Conservation (phyloP, 139 green algal species). For the Micractinium conductrix region DNA sequence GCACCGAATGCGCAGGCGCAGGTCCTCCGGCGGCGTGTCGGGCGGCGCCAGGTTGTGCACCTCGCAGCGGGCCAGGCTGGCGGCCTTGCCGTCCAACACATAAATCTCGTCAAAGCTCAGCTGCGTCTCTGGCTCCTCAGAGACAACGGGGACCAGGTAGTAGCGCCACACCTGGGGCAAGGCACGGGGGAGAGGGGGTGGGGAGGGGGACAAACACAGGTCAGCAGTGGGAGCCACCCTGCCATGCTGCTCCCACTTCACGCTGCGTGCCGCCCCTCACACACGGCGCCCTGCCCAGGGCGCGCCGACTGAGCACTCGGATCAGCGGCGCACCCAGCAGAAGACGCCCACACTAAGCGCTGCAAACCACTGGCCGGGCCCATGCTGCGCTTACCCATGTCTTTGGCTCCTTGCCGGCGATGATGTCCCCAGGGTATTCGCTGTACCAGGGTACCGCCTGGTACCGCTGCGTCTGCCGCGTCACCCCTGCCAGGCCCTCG, state of each 20-base stretch:
- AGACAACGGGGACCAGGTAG: constrained; percentile 1
- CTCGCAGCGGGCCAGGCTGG: neutral
- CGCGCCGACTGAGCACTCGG: neutral
- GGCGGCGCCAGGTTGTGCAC: constrained; percentile 36
- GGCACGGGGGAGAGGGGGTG: neutral
- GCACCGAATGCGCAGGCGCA: constrained; percentile 38
- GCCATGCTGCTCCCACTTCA: no score
- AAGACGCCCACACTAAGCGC: neutral
- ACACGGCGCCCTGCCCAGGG: neutral
- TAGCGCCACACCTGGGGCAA: constrained; percentile 7
- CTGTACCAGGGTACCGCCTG: constrained; percentile 15
- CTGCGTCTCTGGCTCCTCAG: constrained; percentile 21
- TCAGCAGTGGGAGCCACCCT: no score
- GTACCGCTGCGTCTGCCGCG: neutral
- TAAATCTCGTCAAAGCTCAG: constrained; percentile 34
- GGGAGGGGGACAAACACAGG: no score
- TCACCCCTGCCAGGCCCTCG: neutral
- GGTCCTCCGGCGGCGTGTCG: constrained; percentile 21
- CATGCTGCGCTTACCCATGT: constrained; percentile 6
- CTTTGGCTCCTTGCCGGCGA: neutral
- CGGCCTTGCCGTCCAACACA: constrained; percentile 34
- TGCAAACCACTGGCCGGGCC: neutral
- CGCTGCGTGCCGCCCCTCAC: no score
- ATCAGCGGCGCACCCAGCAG: no score
- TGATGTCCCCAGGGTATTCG: neutral